Percentiles rank a stretch among this genome's conserved stretches.
These are phyloP conservation scores for Parachaetomium inaequale DNA, from an alignment of 495 filamentous ascomycete genomes.

Conservation along the genomic window DNA sequence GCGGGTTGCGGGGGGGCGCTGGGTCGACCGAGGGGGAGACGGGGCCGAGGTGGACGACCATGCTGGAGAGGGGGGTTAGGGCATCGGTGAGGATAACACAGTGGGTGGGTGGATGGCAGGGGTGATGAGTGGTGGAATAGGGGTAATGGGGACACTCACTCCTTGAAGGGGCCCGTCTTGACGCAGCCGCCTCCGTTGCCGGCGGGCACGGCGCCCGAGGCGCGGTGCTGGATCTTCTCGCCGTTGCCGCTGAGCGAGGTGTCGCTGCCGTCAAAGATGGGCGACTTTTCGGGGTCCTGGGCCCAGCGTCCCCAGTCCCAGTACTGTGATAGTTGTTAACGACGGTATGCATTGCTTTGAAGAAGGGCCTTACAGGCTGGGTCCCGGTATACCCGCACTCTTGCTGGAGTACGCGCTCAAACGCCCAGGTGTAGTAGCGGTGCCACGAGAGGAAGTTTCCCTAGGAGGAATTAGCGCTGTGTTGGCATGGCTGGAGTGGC, in stretches of 20 bases:
- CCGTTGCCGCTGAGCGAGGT: slow-evolving; percentile 64
- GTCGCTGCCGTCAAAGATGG: slow-evolving; percentile 60
- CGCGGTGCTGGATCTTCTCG: slow-evolving; percentile 35
- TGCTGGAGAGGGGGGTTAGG: slow-evolving; percentile 23
- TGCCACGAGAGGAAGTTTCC: slow-evolving; percentile 71
- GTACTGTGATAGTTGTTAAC: slow-evolving; percentile 34
- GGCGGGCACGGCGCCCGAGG: slow-evolving; percentile 35
- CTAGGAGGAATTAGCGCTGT: slow-evolving; percentile 21
- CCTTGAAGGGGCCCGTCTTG: slow-evolving; percentile 54
- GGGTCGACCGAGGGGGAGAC: slow-evolving; percentile 37
- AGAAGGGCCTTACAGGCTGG: slow-evolving; percentile 28
- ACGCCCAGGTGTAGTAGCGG: slow-evolving; percentile 60
- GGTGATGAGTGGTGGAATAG: not conserved
- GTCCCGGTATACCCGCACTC: slow-evolving; percentile 66
- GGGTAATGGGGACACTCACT: slow-evolving; percentile 22
- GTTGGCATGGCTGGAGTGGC: not conserved
- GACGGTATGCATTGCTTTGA: not conserved
- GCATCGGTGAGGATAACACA: not conserved
- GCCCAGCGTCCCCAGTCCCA: slow-evolving; percentile 63
- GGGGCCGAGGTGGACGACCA: slow-evolving; percentile 53
- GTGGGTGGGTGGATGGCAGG: not conserved
- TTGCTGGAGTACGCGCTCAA: slow-evolving; percentile 59
- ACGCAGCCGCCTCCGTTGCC: slow-evolving; percentile 71
- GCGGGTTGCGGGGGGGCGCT: slow-evolving; percentile 35
- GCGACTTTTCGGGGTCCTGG: slow-evolving; percentile 51